These are phyloP conservation scores for Galerina marginata DNA, from an alignment of 768 basidiomycete species.

Conservation along the genomic window DNA sequence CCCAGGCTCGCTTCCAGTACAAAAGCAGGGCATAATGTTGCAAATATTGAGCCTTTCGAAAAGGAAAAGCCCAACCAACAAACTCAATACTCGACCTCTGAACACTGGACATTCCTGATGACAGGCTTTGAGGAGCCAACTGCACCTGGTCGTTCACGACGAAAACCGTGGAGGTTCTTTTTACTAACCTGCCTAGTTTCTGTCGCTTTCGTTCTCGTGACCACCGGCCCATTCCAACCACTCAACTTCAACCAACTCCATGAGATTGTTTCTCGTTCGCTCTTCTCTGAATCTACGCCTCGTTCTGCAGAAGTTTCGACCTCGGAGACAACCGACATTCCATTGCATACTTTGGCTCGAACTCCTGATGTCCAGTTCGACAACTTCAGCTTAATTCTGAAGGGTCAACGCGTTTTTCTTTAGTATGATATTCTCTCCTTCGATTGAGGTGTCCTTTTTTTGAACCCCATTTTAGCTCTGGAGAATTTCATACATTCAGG, in stretches of 20 bases:
- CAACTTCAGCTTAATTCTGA: slow-evolving; percentile 72
- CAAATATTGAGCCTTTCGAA: slow-evolving; percentile 4
- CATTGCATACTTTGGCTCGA: slow-evolving; percentile 19
- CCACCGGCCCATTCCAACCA: slow-evolving; percentile 17
- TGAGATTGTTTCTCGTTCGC: slow-evolving; percentile 17
- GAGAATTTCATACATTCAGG: slow-evolving; percentile 86
- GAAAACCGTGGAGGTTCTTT: slow-evolving; percentile 34
- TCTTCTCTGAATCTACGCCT: background rate
- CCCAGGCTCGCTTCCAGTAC: slow-evolving; percentile 11
- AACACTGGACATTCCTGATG: slow-evolving; percentile 22
- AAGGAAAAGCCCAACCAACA: background rate
- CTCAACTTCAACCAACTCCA: slow-evolving; percentile 17
- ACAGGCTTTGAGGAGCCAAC: slow-evolving; percentile 25
- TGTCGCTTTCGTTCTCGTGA: slow-evolving; percentile 29
- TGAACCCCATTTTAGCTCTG: slow-evolving; percentile 54
- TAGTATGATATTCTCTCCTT: slow-evolving; percentile 50
- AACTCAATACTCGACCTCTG: slow-evolving; percentile 6
- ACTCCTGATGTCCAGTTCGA: slow-evolving; percentile 58
- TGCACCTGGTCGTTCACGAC: slow-evolving; percentile 14
- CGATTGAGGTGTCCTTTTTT: background rate
- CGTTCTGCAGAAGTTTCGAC: background rate
- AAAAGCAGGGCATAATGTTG: slow-evolving; percentile 8
- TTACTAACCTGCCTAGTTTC: slow-evolving; percentile 30
- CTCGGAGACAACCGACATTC: slow-evolving; percentile 2
- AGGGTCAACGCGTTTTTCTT: slow-evolving; percentile 73